A percentile compares a stretch with the other conserved stretches of the same genome.
Conservation (phyloP, 1,284 basidiomycete genomes). For the Sanghuangporus sanghuang region DNA sequence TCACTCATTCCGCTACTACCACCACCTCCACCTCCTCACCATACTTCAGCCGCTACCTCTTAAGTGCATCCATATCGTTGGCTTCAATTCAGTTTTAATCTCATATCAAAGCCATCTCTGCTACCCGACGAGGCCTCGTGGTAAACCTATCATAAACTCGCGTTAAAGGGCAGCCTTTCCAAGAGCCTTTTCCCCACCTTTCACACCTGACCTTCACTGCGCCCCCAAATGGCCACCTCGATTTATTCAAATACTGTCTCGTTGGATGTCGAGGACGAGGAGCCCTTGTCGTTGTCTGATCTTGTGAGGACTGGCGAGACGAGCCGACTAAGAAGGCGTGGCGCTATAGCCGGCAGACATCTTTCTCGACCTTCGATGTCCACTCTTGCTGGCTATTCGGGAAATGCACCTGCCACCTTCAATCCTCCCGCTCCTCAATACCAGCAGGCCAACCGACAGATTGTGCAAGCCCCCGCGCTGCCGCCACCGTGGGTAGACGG, state of each 20-base stretch:
- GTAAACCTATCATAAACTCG: background rate
- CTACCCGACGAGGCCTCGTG: conserved; percentile 7
- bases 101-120: background rate
- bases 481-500: conserved; percentile 6
- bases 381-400: background rate
- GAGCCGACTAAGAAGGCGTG: conserved; percentile 62
- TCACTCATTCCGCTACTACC: background rate
- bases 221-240: conserved; percentile 5
- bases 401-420: background rate
- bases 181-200: background rate
- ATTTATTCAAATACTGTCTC: conserved; percentile 8
- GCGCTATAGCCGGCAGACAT: conserved; percentile 42
- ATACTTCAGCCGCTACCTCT: background rate
- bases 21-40: background rate
- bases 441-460: background rate
- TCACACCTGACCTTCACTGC: background rate
- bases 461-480: background rate
- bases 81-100: background rate
- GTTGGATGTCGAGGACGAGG: conserved; percentile 42
- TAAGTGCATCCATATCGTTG: background rate
- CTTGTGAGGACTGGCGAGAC: conserved; percentile 65
- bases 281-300: conserved; percentile 64
- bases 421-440: background rate
- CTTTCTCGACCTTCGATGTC: conserved; percentile 5
- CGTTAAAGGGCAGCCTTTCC: background rate